These are phyloP conservation scores for Mortierella sp. DNA, from an alignment of 371 early-diverging fungal genomes.

Conservation along the genomic window DNA sequence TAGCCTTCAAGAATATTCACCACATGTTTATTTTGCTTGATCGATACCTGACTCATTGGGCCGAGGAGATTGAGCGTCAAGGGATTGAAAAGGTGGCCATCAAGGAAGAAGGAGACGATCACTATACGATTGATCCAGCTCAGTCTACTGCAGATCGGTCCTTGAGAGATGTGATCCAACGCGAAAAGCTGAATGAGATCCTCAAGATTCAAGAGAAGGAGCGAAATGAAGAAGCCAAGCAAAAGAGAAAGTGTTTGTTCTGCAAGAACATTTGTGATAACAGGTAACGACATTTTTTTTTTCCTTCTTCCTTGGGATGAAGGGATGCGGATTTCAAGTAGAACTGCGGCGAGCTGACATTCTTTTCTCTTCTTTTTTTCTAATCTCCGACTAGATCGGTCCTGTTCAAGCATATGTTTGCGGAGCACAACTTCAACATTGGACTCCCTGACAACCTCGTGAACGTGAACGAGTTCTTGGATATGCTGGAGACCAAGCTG, in stretches of 20 bases:
- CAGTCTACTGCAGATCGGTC: slow-evolving; percentile 69
- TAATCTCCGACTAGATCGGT: slow-evolving; percentile 50
- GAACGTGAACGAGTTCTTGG: slow-evolving; percentile 85
- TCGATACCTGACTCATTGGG: slow-evolving; percentile 80
- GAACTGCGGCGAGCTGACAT: not conserved
- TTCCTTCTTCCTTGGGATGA: not conserved
- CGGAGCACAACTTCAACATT: slow-evolving; percentile 94
- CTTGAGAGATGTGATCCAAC: slow-evolving; percentile 79
- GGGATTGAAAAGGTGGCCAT: slow-evolving; percentile 50
- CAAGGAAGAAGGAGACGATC: slow-evolving; percentile 49
- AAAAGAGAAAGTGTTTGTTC: slow-evolving; percentile 89
- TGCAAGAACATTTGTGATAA: slow-evolving; percentile 83
- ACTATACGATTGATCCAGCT: slow-evolving; percentile 74
- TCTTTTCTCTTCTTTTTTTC: not conserved
- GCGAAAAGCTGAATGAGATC: slow-evolving; percentile 80
- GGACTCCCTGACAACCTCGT: slow-evolving; percentile 95
- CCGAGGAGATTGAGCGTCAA: slow-evolving; percentile 57
- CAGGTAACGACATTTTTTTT: slow-evolving; percentile 51
- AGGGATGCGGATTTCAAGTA: too few species aligned
- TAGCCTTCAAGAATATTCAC: slow-evolving; percentile 76
- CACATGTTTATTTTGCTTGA: slow-evolving; percentile 87
- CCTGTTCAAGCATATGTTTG: slow-evolving; percentile 91
- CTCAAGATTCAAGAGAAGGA: slow-evolving; percentile 83
- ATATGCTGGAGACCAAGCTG: slow-evolving; percentile 81
- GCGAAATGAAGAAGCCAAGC: slow-evolving; percentile 73